phyloP scores from a whole-genome alignment of 805 yeast species.

The Sugiyamaella boreocaroliniensis region DNA sequence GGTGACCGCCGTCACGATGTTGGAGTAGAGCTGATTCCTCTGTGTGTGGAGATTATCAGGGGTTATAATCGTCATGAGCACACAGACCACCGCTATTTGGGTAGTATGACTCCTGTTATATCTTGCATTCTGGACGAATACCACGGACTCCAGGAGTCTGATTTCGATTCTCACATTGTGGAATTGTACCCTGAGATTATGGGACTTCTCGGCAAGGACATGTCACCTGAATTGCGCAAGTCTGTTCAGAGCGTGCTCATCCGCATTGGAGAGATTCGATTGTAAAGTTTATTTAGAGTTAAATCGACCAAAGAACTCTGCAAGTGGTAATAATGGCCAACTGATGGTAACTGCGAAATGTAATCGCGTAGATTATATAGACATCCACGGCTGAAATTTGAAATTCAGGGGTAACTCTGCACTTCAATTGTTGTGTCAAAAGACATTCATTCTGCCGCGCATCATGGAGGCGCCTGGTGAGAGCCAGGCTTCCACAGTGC shows the following conservation, averaged over 20 bases:
- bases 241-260: slow-evolving; percentile 30
- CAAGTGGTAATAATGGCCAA: background rate
- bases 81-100: slow-evolving; percentile 66
- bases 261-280: slow-evolving; percentile 44
- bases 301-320: background rate
- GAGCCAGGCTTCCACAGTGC: background rate
- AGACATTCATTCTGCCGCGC: background rate
- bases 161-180: slow-evolving; percentile 26
- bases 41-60: slow-evolving; percentile 64
- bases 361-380: too few relatives aligned
- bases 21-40: slow-evolving; percentile 51
- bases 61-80: slow-evolving; percentile 64
- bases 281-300: background rate
- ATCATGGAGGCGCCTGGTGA: background rate
- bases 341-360: background rate
- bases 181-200: slow-evolving; percentile 28
- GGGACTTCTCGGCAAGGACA: slow-evolving; percentile 31
- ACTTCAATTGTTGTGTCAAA: background rate
- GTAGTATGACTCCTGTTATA: slow-evolving; percentile 88
- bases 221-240: slow-evolving; percentile 31
- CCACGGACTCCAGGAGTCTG: slow-evolving; percentile 54
- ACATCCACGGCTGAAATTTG: background rate
- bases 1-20: slow-evolving; percentile 43
- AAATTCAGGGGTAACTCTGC: background rate
- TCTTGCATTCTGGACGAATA: slow-evolving; percentile 81